Evolutionary conservation across 2,329 filamentous ascomycete species (phyloP).

Genomic region (Apiospora malaysiana): DNA sequence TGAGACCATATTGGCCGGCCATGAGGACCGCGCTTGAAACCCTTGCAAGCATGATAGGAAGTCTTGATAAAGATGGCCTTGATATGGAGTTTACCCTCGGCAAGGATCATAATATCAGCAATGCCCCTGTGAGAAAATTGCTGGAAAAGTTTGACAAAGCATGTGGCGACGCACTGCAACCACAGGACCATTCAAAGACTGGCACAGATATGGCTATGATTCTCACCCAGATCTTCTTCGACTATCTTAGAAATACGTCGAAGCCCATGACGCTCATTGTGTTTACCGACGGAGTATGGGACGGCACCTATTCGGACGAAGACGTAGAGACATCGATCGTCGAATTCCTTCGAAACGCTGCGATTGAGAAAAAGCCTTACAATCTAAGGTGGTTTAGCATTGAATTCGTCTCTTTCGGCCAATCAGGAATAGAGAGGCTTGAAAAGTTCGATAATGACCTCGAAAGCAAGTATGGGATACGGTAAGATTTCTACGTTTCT

Average conservation of each 20-base stretch:
- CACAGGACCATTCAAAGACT: not conserved
- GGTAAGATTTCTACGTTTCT: slow-evolving; percentile 23
- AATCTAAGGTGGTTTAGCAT: slow-evolving; percentile 34
- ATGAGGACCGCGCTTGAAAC: not conserved
- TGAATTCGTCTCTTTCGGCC: slow-evolving; percentile 39
- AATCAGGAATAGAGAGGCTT: slow-evolving; percentile 31
- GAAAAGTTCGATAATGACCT: slow-evolving; percentile 28
- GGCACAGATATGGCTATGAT: slow-evolving; percentile 7
- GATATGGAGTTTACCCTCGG: not conserved
- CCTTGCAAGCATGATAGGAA: not conserved
- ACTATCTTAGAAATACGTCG: not conserved
- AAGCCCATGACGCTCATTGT: slow-evolving; percentile 16
- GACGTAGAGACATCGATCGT: slow-evolving; percentile 2
- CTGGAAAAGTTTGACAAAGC: not conserved
- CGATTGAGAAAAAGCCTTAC: not conserved
- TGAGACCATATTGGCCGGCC: not conserved
- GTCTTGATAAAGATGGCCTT: not conserved
- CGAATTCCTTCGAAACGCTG: slow-evolving; percentile 3
- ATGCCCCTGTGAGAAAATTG: not conserved
- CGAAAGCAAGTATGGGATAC: slow-evolving; percentile 24
- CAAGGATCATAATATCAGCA: not conserved
- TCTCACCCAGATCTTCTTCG: not conserved
- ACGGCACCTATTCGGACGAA: not conserved
- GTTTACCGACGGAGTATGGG: not conserved
- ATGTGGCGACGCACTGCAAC: not conserved